Conservation (phyloP, 768 basidiomycete species). For the Mycena sanguinolenta region DNA sequence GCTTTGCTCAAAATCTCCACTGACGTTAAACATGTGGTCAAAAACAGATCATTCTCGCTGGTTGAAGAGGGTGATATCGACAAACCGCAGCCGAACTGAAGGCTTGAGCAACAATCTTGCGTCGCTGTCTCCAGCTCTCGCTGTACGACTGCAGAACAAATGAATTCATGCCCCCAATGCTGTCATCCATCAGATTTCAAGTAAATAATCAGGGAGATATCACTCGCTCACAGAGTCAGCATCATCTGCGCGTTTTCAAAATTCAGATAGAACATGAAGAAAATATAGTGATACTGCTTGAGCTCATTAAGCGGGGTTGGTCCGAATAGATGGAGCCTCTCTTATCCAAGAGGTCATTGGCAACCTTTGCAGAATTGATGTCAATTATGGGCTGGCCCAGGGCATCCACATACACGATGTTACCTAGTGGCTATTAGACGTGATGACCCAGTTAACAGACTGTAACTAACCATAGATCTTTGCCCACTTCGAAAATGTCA, state of each 20-base stretch:
- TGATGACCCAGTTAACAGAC: background rate
- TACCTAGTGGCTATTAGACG: background rate
- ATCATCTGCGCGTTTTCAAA: background rate
- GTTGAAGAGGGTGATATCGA: background rate
- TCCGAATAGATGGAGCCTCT: too few relatives aligned
- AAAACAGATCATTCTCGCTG: background rate
- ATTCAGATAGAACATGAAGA: too few relatives aligned
- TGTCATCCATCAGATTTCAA: background rate
- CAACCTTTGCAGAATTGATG: background rate
- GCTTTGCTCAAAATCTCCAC: slow-evolving; percentile 17
- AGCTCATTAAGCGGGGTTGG: background rate
- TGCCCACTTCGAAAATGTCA: background rate
- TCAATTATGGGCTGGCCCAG: background rate
- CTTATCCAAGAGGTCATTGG: background rate
- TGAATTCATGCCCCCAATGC: slow-evolving; percentile 39
- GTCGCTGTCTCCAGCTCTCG: too few relatives aligned
- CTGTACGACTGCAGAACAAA: too few relatives aligned
- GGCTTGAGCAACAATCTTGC: slow-evolving; percentile 48
- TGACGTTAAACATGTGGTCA: background rate
- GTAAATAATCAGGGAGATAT: background rate
- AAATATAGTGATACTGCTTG: background rate
- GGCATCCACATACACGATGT: background rate
- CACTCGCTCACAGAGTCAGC: background rate
- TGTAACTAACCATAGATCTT: background rate
- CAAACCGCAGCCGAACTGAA: background rate